Conservation (phyloP, 352 stramenopile genomes). For the Peronosclerospora sorghi region DNA sequence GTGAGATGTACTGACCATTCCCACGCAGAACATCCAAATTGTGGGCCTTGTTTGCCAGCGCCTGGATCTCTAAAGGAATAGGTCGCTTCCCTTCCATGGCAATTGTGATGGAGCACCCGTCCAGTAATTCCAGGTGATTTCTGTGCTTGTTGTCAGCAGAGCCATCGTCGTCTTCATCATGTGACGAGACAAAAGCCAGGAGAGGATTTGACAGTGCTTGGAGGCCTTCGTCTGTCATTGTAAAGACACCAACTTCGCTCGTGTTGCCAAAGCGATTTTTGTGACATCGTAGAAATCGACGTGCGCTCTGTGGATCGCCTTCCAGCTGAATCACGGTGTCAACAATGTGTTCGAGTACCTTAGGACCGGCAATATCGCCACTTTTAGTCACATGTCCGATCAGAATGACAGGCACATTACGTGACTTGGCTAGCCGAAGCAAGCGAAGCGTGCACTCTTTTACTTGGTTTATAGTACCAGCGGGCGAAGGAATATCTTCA, state of each 20-base stretch:
- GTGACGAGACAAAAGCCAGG: slow-evolving; percentile 64
- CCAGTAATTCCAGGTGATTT: slow-evolving; percentile 19
- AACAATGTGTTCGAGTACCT: slow-evolving; percentile 85
- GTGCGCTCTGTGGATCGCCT: slow-evolving; percentile 69
- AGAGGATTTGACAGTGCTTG: slow-evolving; percentile 69
- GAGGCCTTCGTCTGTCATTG: slow-evolving; percentile 85
- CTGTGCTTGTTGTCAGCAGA: slow-evolving; percentile 13
- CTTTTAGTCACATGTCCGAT: slow-evolving; percentile 96
- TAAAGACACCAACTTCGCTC: slow-evolving; percentile 93
- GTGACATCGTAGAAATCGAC: slow-evolving; percentile 86
- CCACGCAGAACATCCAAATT: slow-evolving; percentile 15
- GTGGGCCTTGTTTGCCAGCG: slow-evolving; percentile 70
- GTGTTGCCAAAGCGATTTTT: slow-evolving; percentile 96
- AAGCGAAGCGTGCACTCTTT: slow-evolving; percentile 92
- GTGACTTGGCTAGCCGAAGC: slow-evolving; percentile 89
- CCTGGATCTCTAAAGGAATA: slow-evolving; percentile 92
- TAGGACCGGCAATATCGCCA: slow-evolving; percentile 92
- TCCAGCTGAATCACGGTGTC: slow-evolving; percentile 95
- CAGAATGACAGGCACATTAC: slow-evolving; percentile 86
- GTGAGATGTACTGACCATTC: slow-evolving; percentile 30
- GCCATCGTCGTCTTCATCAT: slow-evolving; percentile 19
- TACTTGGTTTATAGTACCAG: slow-evolving; percentile 88
- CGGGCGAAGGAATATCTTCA: slow-evolving; percentile 63
- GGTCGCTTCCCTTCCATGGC: slow-evolving; percentile 89
- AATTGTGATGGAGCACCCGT: slow-evolving; percentile 86